A percentile compares a stretch with the other conserved stretches of the same genome.
phyloP scores from a whole-genome alignment of 192 early-diverging fungal genomes.

The Gigaspora rosea region DNA sequence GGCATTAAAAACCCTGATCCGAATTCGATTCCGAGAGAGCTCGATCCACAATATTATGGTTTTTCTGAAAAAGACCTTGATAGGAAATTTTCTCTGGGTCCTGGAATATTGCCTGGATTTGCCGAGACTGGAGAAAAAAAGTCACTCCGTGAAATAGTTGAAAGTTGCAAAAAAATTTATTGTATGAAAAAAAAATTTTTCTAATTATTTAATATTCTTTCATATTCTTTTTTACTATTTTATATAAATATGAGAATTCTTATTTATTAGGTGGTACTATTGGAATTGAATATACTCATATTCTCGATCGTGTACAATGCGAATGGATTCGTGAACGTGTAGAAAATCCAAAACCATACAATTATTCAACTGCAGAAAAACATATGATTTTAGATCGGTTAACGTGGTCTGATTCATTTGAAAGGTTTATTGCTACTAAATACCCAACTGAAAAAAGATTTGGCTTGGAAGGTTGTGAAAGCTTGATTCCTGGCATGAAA shows the following conservation, averaged over 20 bases:
- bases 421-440: conserved; percentile 94
- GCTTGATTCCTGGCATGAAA: conserved; percentile 98
- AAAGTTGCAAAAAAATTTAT: conserved; percentile 81
- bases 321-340: conserved; percentile 95
- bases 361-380: conserved; percentile 90
- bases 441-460: conserved; percentile 98
- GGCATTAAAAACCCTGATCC: conserved; percentile 72
- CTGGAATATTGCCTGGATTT: conserved; percentile 93
- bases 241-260: conserved; percentile 3
- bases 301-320: conserved; percentile 92
- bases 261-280: conserved; percentile 70
- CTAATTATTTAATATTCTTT: conserved; percentile 24
- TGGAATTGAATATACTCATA: conserved; percentile 98
- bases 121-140: conserved; percentile 66
- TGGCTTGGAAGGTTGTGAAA: conserved; percentile 96
- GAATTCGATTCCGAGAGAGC: conserved; percentile 69
- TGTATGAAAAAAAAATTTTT: conserved; percentile 53
- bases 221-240: conserved; percentile 3
- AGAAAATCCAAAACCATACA: conserved; percentile 88
- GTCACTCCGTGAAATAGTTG: conserved; percentile 91
- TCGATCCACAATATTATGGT: conserved; percentile 87
- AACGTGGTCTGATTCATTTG: conserved; percentile 97
- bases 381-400: conserved; percentile 91
- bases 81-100: conserved; percentile 88
- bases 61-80: conserved; percentile 93